phyloP scores from a whole-genome alignment of 371 early-diverging fungal genomes.

The Catenaria anguillulae region DNA sequence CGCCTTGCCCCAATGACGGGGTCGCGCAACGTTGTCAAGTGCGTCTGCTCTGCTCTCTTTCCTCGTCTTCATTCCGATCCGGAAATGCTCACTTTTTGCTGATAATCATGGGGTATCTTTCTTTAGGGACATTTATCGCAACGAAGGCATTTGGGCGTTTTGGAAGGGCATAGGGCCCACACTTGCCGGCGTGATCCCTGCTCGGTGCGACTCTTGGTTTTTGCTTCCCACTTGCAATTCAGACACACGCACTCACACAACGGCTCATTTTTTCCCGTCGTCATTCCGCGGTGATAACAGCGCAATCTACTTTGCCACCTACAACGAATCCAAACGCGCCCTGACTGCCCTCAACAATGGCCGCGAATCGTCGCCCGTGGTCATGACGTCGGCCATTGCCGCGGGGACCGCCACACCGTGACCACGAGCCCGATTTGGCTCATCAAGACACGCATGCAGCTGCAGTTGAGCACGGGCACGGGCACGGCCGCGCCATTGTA shows the following conservation, averaged over 20 bases:
- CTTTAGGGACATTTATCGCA: conserved; percentile 42
- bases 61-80: background rate
- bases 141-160: conserved; percentile 72
- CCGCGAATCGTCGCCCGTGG: conserved; percentile 60
- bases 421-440: conserved; percentile 93
- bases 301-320: conserved; percentile 79
- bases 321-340: conserved; percentile 69
- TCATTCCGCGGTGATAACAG: no score
- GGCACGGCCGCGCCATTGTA: conserved; percentile 28
- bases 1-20: background rate
- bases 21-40: background rate
- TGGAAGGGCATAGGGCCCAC: conserved; percentile 90
- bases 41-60: background rate
- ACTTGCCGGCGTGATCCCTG: conserved; percentile 82
- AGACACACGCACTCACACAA: no score
- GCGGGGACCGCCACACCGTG: conserved; percentile 63
- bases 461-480: conserved; percentile 30
- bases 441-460: conserved; percentile 86
- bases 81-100: background rate
- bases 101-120: no score
- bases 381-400: conserved; percentile 62
- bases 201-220: no score
- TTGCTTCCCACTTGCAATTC: no score
- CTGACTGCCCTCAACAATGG: conserved; percentile 55
- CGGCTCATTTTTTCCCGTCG: no score